phyloP scores from a whole-genome alignment of 2,329 filamentous ascomycete species.

The Venturiaceae sp. region DNA sequence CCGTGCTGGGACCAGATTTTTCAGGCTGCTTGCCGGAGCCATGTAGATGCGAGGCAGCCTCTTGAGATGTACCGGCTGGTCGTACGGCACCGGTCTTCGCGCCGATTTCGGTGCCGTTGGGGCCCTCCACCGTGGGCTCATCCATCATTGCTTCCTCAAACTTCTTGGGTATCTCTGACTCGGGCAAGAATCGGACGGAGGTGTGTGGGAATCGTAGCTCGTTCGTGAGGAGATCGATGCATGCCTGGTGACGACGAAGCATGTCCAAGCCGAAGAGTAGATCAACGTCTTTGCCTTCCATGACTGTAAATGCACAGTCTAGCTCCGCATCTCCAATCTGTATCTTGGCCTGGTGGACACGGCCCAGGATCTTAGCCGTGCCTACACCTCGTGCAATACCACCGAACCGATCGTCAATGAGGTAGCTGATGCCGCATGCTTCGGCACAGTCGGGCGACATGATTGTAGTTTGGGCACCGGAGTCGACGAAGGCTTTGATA shows the following conservation, averaged over 20 bases:
- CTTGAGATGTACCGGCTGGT: slow-evolving; percentile 29
- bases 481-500: slow-evolving; percentile 94
- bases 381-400: slow-evolving; percentile 90
- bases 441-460: slow-evolving; percentile 95
- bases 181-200: slow-evolving; percentile 81
- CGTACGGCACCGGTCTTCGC: slow-evolving; percentile 68
- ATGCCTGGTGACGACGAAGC: slow-evolving; percentile 91
- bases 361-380: slow-evolving; percentile 86
- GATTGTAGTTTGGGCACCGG: slow-evolving; percentile 93
- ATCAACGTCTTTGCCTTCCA: slow-evolving; percentile 97
- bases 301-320: slow-evolving; percentile 94
- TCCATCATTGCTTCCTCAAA: slow-evolving; percentile 60
- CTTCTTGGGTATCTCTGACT: slow-evolving; percentile 87
- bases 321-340: slow-evolving; percentile 82
- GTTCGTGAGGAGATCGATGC: slow-evolving; percentile 77
- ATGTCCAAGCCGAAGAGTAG: slow-evolving; percentile 90
- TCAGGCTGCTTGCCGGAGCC: slow-evolving; percentile 8
- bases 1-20: slow-evolving; percentile 3
- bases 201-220: slow-evolving; percentile 81
- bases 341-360: slow-evolving; percentile 91
- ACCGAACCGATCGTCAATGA: slow-evolving; percentile 85
- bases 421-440: slow-evolving; percentile 87
- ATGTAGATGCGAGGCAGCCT: slow-evolving; percentile 12
- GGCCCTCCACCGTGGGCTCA: slow-evolving; percentile 77
- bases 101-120: slow-evolving; percentile 82